A percentile compares a stretch with the other conserved stretches of the same genome.
These are phyloP conservation scores for Paracorniculantispora psalliotae DNA, from an alignment of 2,329 filamentous ascomycete species.

Conservation along the genomic window DNA sequence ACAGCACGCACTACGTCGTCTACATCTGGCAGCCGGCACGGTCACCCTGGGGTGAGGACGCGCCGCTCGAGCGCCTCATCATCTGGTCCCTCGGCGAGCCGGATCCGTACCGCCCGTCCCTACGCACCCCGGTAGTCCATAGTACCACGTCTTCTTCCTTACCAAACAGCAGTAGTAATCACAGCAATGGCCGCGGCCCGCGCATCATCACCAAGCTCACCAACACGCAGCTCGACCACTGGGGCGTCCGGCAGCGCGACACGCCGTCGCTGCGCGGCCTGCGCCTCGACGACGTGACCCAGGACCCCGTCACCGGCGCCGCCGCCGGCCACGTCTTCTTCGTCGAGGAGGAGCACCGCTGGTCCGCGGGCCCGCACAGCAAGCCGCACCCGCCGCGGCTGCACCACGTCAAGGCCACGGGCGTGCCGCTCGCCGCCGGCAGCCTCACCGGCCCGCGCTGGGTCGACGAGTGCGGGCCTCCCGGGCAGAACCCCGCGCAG, in stretches of 20 bases:
- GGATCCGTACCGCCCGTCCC: slow-evolving; percentile 41
- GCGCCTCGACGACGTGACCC: slow-evolving; percentile 40
- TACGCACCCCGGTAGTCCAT: slow-evolving; percentile 34
- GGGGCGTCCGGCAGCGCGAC: slow-evolving; percentile 48
- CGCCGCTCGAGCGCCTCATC: slow-evolving; percentile 52
- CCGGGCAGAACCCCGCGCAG: slow-evolving; percentile 21
- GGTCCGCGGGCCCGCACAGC: slow-evolving; percentile 42
- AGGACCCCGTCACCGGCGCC: slow-evolving; percentile 28
- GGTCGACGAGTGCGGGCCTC: slow-evolving; percentile 39
- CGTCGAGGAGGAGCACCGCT: slow-evolving; percentile 50
- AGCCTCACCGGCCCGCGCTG: slow-evolving; percentile 44
- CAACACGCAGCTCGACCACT: slow-evolving; percentile 47
- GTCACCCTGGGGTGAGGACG: slow-evolving; percentile 50
- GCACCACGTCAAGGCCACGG: slow-evolving; percentile 44
- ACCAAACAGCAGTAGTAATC: no score
- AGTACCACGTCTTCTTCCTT: not conserved
- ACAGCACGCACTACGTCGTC: slow-evolving; percentile 52
- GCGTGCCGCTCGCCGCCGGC: slow-evolving; percentile 47
- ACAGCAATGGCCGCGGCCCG: slow-evolving; percentile 35
- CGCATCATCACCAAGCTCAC: slow-evolving; percentile 44
- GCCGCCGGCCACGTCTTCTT: slow-evolving; percentile 43
- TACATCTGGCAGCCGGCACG: slow-evolving; percentile 59
- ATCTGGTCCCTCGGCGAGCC: slow-evolving; percentile 53
- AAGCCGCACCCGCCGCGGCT: slow-evolving; percentile 34
- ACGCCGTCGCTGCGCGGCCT: slow-evolving; percentile 46